Conservation (phyloP, 163 green algal species). For the Scenedesmus sp. region DNA sequence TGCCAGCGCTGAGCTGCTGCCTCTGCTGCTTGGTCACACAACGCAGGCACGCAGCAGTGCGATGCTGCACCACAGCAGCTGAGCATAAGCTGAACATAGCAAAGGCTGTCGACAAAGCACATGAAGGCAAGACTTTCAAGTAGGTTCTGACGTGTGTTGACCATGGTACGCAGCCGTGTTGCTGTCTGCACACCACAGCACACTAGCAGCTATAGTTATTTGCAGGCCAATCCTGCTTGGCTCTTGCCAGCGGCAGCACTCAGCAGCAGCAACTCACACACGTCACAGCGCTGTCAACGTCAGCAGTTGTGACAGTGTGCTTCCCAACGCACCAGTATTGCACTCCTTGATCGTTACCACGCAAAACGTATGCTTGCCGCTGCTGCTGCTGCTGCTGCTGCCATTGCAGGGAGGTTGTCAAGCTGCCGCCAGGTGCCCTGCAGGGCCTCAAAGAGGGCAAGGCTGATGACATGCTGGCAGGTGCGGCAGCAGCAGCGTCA, state of each 20-base stretch:
- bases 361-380: too few relatives aligned
- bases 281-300: not conserved
- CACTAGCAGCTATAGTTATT: not conserved
- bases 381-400: constrained; percentile 12
- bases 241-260: not conserved
- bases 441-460: constrained; percentile 40
- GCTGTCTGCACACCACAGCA: not conserved
- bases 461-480: constrained; percentile 49
- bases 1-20: not conserved
- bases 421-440: constrained; percentile 42
- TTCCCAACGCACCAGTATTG: not conserved
- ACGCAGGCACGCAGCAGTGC: not conserved
- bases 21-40: not conserved
- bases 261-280: not conserved
- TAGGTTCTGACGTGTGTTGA: not conserved
- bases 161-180: not conserved
- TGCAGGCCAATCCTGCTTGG: too few relatives aligned
- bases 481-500: not conserved
- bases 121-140: constrained; percentile 33
- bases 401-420: constrained; percentile 18
- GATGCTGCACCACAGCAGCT: not conserved
- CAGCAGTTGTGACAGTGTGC: not conserved
- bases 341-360: not conserved
- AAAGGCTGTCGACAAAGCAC: constrained; percentile 38
- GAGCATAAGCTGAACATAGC: constrained; percentile 6